Base-by-base conservation (phyloP, 768 basidiomycete species). In the Lepiota brunneoincarnata region DNA sequence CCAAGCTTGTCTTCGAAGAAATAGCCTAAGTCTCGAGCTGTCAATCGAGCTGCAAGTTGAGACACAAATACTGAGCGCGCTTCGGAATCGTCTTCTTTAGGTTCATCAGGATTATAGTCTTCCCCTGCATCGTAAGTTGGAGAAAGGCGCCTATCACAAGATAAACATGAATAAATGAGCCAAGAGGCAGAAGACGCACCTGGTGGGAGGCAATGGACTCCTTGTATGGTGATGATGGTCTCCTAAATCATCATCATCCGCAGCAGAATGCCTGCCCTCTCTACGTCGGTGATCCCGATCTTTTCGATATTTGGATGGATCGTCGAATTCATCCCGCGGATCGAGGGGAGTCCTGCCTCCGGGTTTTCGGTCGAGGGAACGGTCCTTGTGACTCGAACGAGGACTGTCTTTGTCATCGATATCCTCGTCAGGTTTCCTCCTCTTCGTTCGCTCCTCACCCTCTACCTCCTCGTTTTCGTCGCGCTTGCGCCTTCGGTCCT, bases 1-100 rank as follows among this genome's bases (percentile, higher is more conserved):
- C 95, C 96, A 41, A 98, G 79, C 68, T 95, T 92, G 67, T 96
- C 91, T 77, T 98, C 96, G 67, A 99, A 98, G 78, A 99, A 99
- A 74, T 94, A 91, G 60, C 95, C 95, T 72, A 99, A 77, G 76
- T 99, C 97, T 68, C 93, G 86, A 63, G 95, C 93, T 55, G 95
- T 98, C 68, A 98, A 84, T 66, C 93, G 88, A 58, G 94, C 93
- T 63, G 97, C 93, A 68, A 99, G 86, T 75, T 98, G 97, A 63
- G 95, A 96, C 67, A 97, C 93, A 74, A 98, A 98, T 61, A 98
- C 93, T 63, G 97, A 98, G 71, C 97, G 89, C 66, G 92, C 89
- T 84, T 98, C 97, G 52, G 93, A 94, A 67, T 98, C 96, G 67
- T 98, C 93, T 70, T 94, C 92, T 64, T 88, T 89, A 6, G 89